Percentiles rank a stretch among this genome's conserved stretches.
These are phyloP conservation scores for Monosporascus sp. DNA, from an alignment of 2,329 filamentous ascomycete species.

Conservation along the genomic window DNA sequence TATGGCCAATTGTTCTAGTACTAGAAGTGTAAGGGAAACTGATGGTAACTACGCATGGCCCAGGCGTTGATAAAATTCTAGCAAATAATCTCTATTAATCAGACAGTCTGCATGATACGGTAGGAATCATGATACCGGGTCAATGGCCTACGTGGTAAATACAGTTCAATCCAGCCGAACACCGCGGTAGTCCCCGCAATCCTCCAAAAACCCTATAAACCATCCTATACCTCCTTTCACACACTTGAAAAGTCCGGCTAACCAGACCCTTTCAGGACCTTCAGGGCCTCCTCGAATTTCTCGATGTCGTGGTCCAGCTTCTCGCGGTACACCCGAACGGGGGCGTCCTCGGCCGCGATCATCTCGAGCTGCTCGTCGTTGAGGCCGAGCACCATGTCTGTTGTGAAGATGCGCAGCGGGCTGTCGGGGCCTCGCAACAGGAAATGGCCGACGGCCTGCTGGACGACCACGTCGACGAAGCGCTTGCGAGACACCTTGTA, in stretches of 20 bases:
- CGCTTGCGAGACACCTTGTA: slow-evolving; percentile 56
- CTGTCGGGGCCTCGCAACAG: slow-evolving; percentile 44
- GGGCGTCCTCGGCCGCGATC: slow-evolving; percentile 53
- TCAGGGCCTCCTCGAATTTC: slow-evolving; percentile 33
- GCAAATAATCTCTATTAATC: too few species aligned
- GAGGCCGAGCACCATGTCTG: slow-evolving; percentile 44
- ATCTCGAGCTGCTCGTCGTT: slow-evolving; percentile 41
- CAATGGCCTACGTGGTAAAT: too few species aligned
- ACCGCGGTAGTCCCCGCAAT: too few species aligned
- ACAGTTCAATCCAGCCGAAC: too few species aligned
- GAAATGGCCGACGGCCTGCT: slow-evolving; percentile 50
- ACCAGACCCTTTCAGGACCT: slow-evolving; percentile 19
- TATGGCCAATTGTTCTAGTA: too few species aligned
- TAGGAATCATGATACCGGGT: too few species aligned
- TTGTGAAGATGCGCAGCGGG: slow-evolving; percentile 48
- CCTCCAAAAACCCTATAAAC: too few species aligned
- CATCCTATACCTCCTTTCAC: too few species aligned
- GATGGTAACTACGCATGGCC: too few species aligned
- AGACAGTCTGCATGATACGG: too few species aligned
- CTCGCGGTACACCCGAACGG: slow-evolving; percentile 32
- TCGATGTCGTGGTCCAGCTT: slow-evolving; percentile 40
- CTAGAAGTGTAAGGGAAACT: too few species aligned
- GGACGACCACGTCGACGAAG: slow-evolving; percentile 58
- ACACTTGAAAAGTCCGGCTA: slow-evolving; percentile 1
- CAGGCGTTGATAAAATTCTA: too few species aligned